Evolutionary conservation across 2,329 filamentous ascomycete genomes (phyloP), one percentile per base, ranked within the genome.

Genomic region (Pleurostoma richardsiae): DNA sequence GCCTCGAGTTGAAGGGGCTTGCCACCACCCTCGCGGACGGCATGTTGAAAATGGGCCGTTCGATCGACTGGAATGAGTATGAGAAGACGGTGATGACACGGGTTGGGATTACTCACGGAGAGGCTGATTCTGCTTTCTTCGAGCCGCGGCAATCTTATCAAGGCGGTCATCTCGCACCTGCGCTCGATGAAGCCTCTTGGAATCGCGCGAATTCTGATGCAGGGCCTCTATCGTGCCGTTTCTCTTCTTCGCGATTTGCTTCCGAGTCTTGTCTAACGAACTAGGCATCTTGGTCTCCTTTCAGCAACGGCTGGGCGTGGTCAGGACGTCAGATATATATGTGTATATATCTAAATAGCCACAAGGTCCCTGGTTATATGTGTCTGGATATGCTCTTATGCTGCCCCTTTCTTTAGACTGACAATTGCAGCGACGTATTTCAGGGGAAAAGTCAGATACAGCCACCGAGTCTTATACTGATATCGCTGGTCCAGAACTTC

Each of bases 161-260:
- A 99, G 76, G 62, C 88, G 88, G 58, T 94, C 85, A 59, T 96
- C 91, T 66, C 94, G 79, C 53, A 85, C 79, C 51, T 82, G 80
- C 26, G 94, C 94, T 58, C 84, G 80, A 63, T 90, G 86, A 52
- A 97, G 73, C 44, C 89, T 81, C 60, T 86, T 81, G 4, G 90
- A 88, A 72, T 97, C 89, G 55, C 94, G 79, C 50, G 90, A 96
- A 64, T 90, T 90, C 66, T 90, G 86, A 61, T 97, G 92, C 27
- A 97, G 76, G 10, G 85, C 77, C 30, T 85, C 83, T 41, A 89
- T 77, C 38, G 83, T 82, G 26, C 83, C 82, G 54, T 83, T 82
- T 55, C 86, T 83, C 77, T 96, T 96, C 73, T 95, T 96, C 31
- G 83, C 74, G 54, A 97, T 92, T 54, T 90, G 83, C 71, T 97